Base-by-base conservation (phyloP, 108 stramenopile genomes). In the Hondaea fermentalgiana region DNA sequence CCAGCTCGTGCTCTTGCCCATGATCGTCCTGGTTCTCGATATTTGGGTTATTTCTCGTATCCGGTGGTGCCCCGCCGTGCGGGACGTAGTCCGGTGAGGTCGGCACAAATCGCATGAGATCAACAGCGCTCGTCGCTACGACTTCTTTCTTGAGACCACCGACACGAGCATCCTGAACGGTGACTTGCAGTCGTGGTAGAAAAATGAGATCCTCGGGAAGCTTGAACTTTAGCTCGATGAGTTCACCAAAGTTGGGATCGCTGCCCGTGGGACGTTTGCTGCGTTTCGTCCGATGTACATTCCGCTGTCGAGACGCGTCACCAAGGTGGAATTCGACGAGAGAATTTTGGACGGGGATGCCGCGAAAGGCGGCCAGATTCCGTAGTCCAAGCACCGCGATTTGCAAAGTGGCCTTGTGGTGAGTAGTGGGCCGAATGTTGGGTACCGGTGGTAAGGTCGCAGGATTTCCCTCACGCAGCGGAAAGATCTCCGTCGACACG, bases 241-340 rank as follows among this genome's bases (percentile, higher is more conserved):
- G 87, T 60, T 94, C 89, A 60, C 92, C 45, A 88, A 90, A 94
- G 89, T 94, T 94, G n/a, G 94, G 92, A 59, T 94, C 69, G 6
- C 57, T 19, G 8, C 91, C 92, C 17, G 72, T 57, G 4, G 94
- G 94, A 4, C 60, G 60, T 87, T 91, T 93, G 23, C 90, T 90
- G 5, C 87, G 29, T 51, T 90, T 60, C 16, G 92, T 92, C 21
- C 53, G 51, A 44, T 60, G 60, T 5, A 28, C 49, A 35, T 43
- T 43, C 10, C 59, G 58, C 44, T 57, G 47, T 5, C 57, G 25
- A 53, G 44, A 17, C 6, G 88, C 35, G 25, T 60, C 72, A 25
- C 91, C 92, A 53, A 94, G 59, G 71, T 91, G 91, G 42, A 93
- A 90, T 14, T 91, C 92, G 44, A 93, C 90, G 59, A 59, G 72